phyloP scores from a whole-genome alignment of 345 rosid genomes.

The Anastatica hierochuntica region DNA sequence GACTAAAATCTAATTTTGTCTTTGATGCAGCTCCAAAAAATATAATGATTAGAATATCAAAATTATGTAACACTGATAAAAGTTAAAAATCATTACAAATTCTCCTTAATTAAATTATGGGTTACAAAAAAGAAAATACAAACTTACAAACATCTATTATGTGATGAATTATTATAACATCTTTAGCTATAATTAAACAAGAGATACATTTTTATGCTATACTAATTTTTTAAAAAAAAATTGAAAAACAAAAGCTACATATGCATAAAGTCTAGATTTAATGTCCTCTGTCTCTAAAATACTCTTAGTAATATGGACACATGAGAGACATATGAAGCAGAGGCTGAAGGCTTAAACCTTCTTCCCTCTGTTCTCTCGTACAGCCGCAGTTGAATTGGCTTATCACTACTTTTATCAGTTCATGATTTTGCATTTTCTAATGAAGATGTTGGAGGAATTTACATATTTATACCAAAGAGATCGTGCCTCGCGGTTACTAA shows the following conservation, averaged over 20 bases:
- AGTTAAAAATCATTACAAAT: too few species aligned
- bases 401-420: conserved; percentile 23
- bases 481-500: conserved; percentile 53
- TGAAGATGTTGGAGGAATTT: conserved; percentile 54
- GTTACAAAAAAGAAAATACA: too few species aligned
- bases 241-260: not conserved
- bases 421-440: conserved; percentile 61
- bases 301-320: conserved; percentile 33
- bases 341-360: conserved; percentile 87
- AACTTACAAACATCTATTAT: too few species aligned
- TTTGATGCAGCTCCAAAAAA: too few species aligned
- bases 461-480: conserved; percentile 62
- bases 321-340: conserved; percentile 35
- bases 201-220: too few species aligned
- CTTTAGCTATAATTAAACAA: too few species aligned
- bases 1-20: too few species aligned
- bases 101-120: too few species aligned
- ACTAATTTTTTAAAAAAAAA: too few species aligned
- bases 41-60: too few species aligned
- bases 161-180: too few species aligned
- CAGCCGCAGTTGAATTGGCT: conserved; percentile 5
- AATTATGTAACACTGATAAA: too few species aligned
- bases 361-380: conserved; percentile 49
- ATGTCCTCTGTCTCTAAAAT: conserved; percentile 7
- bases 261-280: conserved; percentile 4